Conservation (phyloP, 2,329 filamentous ascomycete genomes). For the Clarireedia sp. region DNA sequence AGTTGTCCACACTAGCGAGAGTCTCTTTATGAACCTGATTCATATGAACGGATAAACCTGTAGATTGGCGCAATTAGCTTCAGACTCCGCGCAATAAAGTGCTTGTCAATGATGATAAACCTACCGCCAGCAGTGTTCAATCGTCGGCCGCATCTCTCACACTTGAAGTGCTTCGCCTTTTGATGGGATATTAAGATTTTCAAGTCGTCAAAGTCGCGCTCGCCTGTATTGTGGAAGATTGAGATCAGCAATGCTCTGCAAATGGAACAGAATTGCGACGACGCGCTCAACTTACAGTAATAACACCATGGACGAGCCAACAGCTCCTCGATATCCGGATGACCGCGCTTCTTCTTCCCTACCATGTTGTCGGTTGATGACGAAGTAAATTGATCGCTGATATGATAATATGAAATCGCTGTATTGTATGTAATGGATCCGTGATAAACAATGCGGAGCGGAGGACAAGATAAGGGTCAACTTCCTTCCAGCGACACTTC, state of each 20-base stretch:
- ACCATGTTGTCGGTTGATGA: constrained; percentile 39
- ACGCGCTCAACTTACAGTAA: constrained; percentile 57
- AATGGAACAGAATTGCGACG: not conserved
- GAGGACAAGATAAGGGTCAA: too few relatives aligned
- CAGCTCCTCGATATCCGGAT: constrained; percentile 81
- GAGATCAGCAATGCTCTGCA: not conserved
- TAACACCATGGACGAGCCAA: constrained; percentile 91
- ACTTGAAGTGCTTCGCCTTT: constrained; percentile 99
- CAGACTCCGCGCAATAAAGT: too few relatives aligned
- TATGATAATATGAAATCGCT: not conserved
- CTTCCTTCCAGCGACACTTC: too few relatives aligned
- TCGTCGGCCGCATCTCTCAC: constrained; percentile 78
- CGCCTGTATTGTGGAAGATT: constrained; percentile 41
- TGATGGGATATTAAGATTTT: constrained; percentile 96
- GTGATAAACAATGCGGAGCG: too few relatives aligned
- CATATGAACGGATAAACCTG: constrained; percentile 92
- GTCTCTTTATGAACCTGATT: constrained; percentile 97
- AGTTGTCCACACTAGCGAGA: constrained; percentile 81
- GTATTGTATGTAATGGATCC: too few relatives aligned
- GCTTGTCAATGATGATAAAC: constrained; percentile 25
- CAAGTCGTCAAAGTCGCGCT: constrained; percentile 94
- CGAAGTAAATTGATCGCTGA: not conserved
- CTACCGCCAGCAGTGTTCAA: constrained; percentile 91
- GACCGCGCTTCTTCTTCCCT: constrained; percentile 85
- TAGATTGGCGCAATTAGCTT: constrained; percentile 6